These are phyloP conservation scores for Metarhizium guizhouense DNA, from an alignment of 2,329 filamentous ascomycete species.

Conservation along the genomic window DNA sequence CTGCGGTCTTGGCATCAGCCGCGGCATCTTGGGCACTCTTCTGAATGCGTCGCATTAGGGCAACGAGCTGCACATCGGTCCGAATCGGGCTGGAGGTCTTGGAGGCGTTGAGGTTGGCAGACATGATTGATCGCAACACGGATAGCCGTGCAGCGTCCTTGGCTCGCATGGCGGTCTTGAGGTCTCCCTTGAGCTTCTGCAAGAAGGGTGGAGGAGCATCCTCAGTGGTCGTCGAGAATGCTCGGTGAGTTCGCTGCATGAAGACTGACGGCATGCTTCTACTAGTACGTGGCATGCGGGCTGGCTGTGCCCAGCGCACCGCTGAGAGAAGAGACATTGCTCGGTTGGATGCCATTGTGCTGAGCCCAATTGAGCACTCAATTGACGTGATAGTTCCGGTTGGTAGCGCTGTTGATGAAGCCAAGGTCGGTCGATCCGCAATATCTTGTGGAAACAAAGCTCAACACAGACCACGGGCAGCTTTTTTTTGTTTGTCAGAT, in stretches of 20 bases:
- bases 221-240: constrained; percentile 25
- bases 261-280: constrained; percentile 1
- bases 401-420: background rate
- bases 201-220: constrained; percentile 36
- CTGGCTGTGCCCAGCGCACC: constrained; percentile 11
- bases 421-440: background rate
- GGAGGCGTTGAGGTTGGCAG: constrained; percentile 64
- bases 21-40: constrained; percentile 48
- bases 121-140: constrained; percentile 60
- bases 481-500: too few relatives aligned
- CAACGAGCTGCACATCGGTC: constrained; percentile 61
- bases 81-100: constrained; percentile 63
- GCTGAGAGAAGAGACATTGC: constrained; percentile 13
- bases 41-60: constrained; percentile 56
- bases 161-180: constrained; percentile 57
- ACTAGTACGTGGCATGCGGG: background rate
- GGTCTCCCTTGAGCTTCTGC: constrained; percentile 47
- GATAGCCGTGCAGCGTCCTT: constrained; percentile 57
- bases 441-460: background rate
- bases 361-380: background rate
- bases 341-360: constrained; percentile 16
- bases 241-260: constrained; percentile 11
- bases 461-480: too few relatives aligned
- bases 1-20: constrained; percentile 54
- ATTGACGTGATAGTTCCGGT: background rate